phyloP scores from a whole-genome alignment of 768 basidiomycete species.

The Panus rudis region DNA sequence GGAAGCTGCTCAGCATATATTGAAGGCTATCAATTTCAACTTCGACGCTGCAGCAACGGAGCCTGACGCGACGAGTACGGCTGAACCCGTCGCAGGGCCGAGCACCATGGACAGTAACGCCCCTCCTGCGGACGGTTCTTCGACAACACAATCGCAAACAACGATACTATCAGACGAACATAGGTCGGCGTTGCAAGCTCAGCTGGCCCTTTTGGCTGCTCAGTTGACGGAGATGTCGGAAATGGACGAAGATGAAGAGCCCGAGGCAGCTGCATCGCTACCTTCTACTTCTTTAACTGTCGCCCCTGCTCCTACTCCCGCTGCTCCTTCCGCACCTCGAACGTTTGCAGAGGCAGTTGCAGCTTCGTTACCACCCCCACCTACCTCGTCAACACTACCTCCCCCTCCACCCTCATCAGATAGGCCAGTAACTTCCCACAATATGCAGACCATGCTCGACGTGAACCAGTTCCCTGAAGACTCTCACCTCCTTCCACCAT shows the following conservation, averaged over 20 bases:
- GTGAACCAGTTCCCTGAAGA: constrained; percentile 20
- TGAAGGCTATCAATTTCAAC: constrained; percentile 72
- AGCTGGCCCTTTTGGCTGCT: constrained; percentile 63
- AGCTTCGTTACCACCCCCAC: neutral
- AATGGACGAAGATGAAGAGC: constrained; percentile 23
- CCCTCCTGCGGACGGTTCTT: neutral
- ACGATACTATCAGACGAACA: constrained; percentile 33
- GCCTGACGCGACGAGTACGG: neutral
- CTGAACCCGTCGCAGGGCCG: neutral
- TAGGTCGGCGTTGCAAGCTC: constrained; percentile 66
- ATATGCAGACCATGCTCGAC: constrained; percentile 14
- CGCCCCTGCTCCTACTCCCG: neutral
- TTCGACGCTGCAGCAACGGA: constrained; percentile 18
- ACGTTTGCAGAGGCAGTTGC: neutral
- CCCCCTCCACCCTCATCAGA: neutral
- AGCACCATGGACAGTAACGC: constrained; percentile 7
- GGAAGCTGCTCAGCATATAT: constrained; percentile 72
- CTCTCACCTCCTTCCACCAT: neutral
- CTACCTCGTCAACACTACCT: neutral
- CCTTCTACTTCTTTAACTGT: neutral
- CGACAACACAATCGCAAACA: no score
- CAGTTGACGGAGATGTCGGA: constrained; percentile 65
- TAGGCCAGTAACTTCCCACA: neutral
- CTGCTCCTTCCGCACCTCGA: neutral
- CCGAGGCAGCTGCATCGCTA: neutral